Evolutionary conservation across 2,329 filamentous ascomycete species (phyloP), one percentile per base, ranked within the genome.

Genomic region (Apiospora hydei): DNA sequence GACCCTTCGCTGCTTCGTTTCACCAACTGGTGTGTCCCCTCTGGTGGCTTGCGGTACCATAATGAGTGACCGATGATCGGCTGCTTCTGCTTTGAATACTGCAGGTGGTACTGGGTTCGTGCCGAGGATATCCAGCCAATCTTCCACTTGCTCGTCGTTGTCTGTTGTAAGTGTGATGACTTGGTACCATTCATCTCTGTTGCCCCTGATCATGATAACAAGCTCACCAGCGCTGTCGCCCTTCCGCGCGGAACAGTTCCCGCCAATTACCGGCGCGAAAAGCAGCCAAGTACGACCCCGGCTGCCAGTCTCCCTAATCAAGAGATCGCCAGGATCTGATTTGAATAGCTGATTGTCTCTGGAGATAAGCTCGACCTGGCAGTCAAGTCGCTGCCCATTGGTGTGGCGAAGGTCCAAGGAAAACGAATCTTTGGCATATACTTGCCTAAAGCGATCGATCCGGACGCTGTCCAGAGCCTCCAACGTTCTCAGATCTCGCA

Each of bases 381-480:
- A 98, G 77, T 94, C 94, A 64, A 99, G 88, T 73, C 95, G 88
- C 80, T 98, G 96, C 1, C 96, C 95, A 78, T 90, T 98, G 1
- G 96, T 97, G 81, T 99, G 96, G 69, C 89, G 88, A 18, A 99
- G 83, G 73, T 95, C 92, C 77, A 99, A 87, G 72, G 93, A 92
- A 80, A 99, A 99, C 76, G 93, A 91, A 81, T 99, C 96, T 78
- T 97, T 92, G 66, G 96, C 95, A 75, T 90, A 92, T 57, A 99
- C 97, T 78, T 95, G 94, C 71, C 94, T 91, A 51, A 85, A 88
- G n/a, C 89, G 87, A 78, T 98, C 92, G 71, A 98, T 91, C 61
- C 84, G 86, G 13, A 96, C 89, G 71, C 89, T 89, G 46, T 91
- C 89, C 47, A 95, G 86, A 1, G 93, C 88, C 16, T 89, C 90